Evolutionary conservation across 225 moss, liverwort and hornwort genomes (phyloP).

Genomic region (Sphagnum contortum): DNA sequence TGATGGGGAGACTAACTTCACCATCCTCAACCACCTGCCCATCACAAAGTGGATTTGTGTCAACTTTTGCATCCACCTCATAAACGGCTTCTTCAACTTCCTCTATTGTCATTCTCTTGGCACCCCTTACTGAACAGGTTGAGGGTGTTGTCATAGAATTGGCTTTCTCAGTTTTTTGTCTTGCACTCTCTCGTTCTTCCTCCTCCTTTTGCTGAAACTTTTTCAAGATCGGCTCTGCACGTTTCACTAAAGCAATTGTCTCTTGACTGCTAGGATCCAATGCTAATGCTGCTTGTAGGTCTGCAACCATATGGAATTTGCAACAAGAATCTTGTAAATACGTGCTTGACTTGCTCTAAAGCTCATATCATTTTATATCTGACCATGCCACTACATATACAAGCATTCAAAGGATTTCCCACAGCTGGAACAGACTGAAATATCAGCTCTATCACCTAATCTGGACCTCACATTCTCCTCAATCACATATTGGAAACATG

Average conservation of each 20-base stretch:
- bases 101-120: constrained; percentile 20
- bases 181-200: background rate
- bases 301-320: constrained; percentile 3
- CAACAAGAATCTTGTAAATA: no score
- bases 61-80: background rate
- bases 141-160: no score
- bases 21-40: background rate
- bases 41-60: background rate
- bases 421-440: no score
- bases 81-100: constrained; percentile 8
- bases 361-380: no score
- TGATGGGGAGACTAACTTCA: background rate
- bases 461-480: no score
- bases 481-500: no score
- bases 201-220: constrained; percentile 10
- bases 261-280: constrained; percentile 30
- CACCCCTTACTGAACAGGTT: background rate
- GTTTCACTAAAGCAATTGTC: constrained; percentile 7
- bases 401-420: no score
- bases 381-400: no score
- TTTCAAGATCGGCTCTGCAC: constrained; percentile 3
- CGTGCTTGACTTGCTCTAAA: no score
- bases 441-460: no score
- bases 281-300: constrained; percentile 14
- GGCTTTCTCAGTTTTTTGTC: no score